These are phyloP conservation scores for Neurospora sp. DNA, from an alignment of 2,329 filamentous ascomycete genomes.

Conservation along the genomic window DNA sequence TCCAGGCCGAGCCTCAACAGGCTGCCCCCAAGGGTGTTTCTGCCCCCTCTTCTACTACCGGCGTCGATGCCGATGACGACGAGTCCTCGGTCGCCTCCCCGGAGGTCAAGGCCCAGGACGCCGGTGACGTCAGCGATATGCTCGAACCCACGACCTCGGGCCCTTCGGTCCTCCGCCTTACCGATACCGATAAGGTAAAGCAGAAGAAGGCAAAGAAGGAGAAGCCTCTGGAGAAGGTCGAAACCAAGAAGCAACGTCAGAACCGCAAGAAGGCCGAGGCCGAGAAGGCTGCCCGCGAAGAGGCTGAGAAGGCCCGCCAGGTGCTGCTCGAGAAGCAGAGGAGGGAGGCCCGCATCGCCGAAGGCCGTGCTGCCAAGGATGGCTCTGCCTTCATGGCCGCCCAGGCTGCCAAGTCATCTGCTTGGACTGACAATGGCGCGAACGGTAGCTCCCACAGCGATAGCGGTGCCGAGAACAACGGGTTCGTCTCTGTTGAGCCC, in stretches of 20 bases:
- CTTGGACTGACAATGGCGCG: conserved; percentile 32
- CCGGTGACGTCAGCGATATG: conserved; percentile 80
- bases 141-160: conserved; percentile 57
- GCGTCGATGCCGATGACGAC: conserved; percentile 73
- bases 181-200: conserved; percentile 46
- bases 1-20: conserved; percentile 24
- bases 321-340: conserved; percentile 72
- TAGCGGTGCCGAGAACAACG: conserved; percentile 23
- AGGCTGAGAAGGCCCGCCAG: conserved; percentile 71
- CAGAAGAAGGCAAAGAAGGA: conserved; percentile 51
- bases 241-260: conserved; percentile 94
- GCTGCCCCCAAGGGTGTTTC: conserved; percentile 39
- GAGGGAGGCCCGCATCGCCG: conserved; percentile 68
- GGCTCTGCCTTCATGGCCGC: conserved; percentile 51
- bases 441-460: conserved; percentile 26
- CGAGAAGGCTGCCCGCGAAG: conserved; percentile 63
- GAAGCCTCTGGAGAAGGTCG: conserved; percentile 52
- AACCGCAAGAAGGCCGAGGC: conserved; percentile 82
- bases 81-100: conserved; percentile 62
- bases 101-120: conserved; percentile 43
- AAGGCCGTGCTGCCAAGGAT: conserved; percentile 76
- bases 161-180: conserved; percentile 70
- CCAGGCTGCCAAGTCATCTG: conserved; percentile 26
- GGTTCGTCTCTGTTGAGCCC: conserved; percentile 33
- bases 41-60: conserved; percentile 59